Evolutionary conservation across 2,329 filamentous ascomycete species (phyloP).

Genomic region (Monilinia polystroma): DNA sequence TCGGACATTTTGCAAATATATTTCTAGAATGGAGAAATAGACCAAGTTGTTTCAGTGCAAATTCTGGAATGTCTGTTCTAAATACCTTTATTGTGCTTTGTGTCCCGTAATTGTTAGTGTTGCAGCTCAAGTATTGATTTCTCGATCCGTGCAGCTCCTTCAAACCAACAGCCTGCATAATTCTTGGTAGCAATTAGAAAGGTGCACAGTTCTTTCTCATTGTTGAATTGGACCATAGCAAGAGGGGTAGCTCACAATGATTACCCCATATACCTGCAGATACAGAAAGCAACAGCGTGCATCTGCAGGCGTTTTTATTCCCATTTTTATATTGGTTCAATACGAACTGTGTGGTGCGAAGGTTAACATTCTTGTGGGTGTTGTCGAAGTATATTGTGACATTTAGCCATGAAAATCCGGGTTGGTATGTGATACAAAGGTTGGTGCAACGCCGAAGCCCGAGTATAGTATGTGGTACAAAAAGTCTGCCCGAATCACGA

Average conservation of each 20-base stretch:
- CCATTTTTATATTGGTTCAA: constrained; percentile 9
- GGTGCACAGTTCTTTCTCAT: neutral
- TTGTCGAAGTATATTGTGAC: neutral
- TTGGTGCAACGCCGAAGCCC: neutral
- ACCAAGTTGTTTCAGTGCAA: constrained; percentile 1
- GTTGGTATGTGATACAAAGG: constrained; percentile 4
- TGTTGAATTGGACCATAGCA: neutral
- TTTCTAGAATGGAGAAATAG: neutral
- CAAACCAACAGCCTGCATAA: neutral
- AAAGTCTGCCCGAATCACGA: neutral
- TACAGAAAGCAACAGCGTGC: neutral
- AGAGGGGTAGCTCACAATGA: neutral
- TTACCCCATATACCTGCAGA: neutral
- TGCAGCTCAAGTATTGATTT: neutral
- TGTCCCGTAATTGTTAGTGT: neutral
- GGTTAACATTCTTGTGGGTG: neutral
- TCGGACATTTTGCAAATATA: constrained; percentile 7
- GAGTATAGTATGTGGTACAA: neutral
- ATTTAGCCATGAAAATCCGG: neutral
- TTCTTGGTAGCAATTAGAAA: neutral
- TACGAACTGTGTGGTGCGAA: neutral
- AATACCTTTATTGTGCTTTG: constrained; percentile 10
- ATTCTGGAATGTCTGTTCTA: constrained; percentile 1
- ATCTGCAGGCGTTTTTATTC: neutral
- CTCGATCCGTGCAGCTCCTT: neutral